These are phyloP conservation scores for Psilocybe cyanescens DNA, from an alignment of 768 basidiomycete genomes.

Conservation along the genomic window DNA sequence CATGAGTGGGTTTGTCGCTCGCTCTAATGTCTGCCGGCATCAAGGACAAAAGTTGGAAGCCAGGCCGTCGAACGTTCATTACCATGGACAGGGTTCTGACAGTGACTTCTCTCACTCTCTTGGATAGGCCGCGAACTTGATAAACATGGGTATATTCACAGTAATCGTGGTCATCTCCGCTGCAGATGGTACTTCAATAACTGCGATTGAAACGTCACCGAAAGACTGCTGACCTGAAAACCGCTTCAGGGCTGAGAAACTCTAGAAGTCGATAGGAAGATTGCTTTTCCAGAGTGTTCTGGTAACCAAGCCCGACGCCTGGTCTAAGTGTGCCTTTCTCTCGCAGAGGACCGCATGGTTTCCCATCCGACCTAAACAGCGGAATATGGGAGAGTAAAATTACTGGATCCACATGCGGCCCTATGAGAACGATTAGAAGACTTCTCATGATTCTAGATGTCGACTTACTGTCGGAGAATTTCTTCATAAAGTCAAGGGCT, in stretches of 20 bases:
- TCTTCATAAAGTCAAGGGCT: conserved; percentile 56
- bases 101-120: conserved; percentile 70
- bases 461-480: conserved; percentile 39
- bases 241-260: conserved; percentile 61
- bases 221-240: conserved; percentile 66
- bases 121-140: conserved; percentile 22
- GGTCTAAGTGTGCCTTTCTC: conserved; percentile 76
- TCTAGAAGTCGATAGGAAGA: conserved; percentile 71
- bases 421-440: conserved; percentile 22
- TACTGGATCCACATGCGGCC: conserved; percentile 45
- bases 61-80: conserved; percentile 83
- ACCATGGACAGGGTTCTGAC: conserved; percentile 92
- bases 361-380: conserved; percentile 70
- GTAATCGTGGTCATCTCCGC: conserved; percentile 96
- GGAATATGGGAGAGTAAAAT: conserved; percentile 89
- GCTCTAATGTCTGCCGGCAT: conserved; percentile 33
- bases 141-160: conserved; percentile 69
- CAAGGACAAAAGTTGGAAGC: conserved; percentile 89
- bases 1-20: conserved; percentile 34
- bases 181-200: conserved; percentile 30
- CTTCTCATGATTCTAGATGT: not conserved
- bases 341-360: conserved; percentile 76
- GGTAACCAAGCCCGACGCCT: conserved; percentile 80
- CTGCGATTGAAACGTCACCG: not conserved
- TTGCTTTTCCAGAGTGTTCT: conserved; percentile 77